Base-by-base conservation (phyloP, 495 filamentous ascomycete genomes). In the Neurospora sublineolata region DNA sequence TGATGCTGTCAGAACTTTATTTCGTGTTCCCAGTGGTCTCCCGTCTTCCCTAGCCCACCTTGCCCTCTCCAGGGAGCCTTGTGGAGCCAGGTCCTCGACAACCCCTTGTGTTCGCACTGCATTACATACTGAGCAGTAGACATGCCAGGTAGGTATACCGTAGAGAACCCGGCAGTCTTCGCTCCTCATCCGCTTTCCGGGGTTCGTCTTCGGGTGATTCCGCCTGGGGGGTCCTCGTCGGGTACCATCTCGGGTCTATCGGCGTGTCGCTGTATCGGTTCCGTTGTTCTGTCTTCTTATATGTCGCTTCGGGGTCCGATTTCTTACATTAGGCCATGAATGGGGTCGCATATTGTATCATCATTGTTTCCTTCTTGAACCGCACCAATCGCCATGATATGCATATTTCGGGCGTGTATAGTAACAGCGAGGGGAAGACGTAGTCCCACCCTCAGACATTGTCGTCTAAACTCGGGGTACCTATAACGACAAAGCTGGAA, bases 401-500 rank as follows among this genome's bases (percentile, higher is more conserved):
- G 27, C 7, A 14, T 16, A 60, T 18, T 18, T 30, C 12, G 6
- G 14, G 6, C 1, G 27, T 60, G 27, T 16, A 60, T 33, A 33
- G 52, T 33, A 60, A 16, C 23, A 30, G 6, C 14, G 14, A 60
- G 3, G 12, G 18, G 16, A 12, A 30, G 11, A 60, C 12, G 11
- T 23, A 14, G n/a, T 14, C 44, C 1, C 23, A 5, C 44, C 12
- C 5, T 33, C 20, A 0, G 3, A 2, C 0, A 64, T 64, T 33
- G 14, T 36, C 27, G 23, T 2, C 3, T 18, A 33, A 9, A 4
- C 5, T 18, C 30, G 12, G 33, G 11, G 27, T 18, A 60, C 27
- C 27, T 33, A 64, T 64, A 64, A 64, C 73, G 78, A 86, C 78
- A 90, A 85, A 8, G 85, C 87, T 33, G 85, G 79, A 46, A 89